Conservation (phyloP, 805 yeast species). For the Saccharomycopsis javanensis region DNA sequence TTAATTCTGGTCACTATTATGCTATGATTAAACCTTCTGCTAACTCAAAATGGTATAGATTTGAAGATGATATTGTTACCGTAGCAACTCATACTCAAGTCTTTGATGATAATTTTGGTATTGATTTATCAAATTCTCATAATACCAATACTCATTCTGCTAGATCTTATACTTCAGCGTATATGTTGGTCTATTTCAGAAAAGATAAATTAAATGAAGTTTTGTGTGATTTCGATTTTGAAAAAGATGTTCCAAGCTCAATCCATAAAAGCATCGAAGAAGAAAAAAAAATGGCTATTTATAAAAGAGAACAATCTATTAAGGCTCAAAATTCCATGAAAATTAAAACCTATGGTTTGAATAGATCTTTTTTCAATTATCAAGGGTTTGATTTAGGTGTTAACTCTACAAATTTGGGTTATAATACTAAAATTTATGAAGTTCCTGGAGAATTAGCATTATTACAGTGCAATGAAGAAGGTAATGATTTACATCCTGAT, state of each 20-base stretch:
- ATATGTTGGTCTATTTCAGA: conserved; percentile 89
- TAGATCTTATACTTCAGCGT: conserved; percentile 86
- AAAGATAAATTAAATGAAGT: conserved; percentile 47
- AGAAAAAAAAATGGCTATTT: conserved; percentile 51
- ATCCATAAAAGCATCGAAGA: conserved; percentile 54
- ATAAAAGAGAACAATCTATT: conserved; percentile 48
- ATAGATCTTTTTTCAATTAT: conserved; percentile 43
- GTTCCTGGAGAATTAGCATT: conserved; percentile 14
- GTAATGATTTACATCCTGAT: not conserved
- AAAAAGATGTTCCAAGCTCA: conserved; percentile 54
- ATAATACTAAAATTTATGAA: conserved; percentile 20
- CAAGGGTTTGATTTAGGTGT: conserved; percentile 73
- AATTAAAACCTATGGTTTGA: conserved; percentile 45
- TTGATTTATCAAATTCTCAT: conserved; percentile 52
- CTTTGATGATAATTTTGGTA: conserved; percentile 88
- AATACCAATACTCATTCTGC: conserved; percentile 55
- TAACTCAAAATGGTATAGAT: conserved; percentile 71
- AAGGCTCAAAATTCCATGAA: conserved; percentile 60
- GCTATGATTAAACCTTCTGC: conserved; percentile 80
- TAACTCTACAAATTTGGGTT: conserved; percentile 34
- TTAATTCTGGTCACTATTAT: conserved; percentile 93
- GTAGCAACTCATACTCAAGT: conserved; percentile 77
- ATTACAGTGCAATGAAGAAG: conserved; percentile 1
- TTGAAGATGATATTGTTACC: conserved; percentile 94
- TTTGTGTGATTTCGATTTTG: conserved; percentile 42